Percentiles rank a stretch among this genome's conserved stretches.
phyloP scores from a whole-genome alignment of 495 filamentous ascomycete genomes.

The Aspergillus incahuasiensis region DNA sequence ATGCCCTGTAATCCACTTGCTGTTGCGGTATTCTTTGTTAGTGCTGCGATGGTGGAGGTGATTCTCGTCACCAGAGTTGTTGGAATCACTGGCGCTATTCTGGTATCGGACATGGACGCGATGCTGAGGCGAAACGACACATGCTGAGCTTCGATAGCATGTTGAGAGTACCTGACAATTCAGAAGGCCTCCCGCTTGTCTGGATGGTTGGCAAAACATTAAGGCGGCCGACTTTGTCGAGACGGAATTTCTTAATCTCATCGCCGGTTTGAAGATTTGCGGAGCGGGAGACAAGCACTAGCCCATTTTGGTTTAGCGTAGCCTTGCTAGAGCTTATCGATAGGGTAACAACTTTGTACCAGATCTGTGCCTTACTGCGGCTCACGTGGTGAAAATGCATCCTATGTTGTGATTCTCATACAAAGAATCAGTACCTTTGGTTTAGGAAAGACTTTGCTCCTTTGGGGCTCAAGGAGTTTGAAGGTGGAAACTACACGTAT shows the following conservation, averaged over 20 bases:
- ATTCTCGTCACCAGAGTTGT: background rate
- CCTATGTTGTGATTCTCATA: no score
- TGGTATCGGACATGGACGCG: conserved; percentile 21
- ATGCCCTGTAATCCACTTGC: no score
- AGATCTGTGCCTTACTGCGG: no score
- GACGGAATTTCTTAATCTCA: background rate
- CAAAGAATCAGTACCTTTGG: no score
- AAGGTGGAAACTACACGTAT: no score
- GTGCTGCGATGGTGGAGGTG: background rate
- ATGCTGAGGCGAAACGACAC: conserved; percentile 8
- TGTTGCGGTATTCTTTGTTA: background rate
- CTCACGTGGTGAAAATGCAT: no score
- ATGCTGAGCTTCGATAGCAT: conserved; percentile 4
- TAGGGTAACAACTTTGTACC: no score
- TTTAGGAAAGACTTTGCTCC: no score
- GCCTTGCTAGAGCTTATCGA: no score
- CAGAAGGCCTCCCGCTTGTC: conserved; percentile 15
- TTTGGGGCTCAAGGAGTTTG: no score
- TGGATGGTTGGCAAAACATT: conserved; percentile 26
- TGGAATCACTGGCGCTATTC: conserved; percentile 15
- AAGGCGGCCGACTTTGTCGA: background rate
- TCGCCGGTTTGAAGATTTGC: background rate
- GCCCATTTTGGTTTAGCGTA: no score
- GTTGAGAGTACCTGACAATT: conserved; percentile 9
- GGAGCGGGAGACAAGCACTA: conserved; percentile 4